Percentiles rank a stretch among this genome's conserved stretches.
Conservation (phyloP, 129 eudicot species). For the Chrysanthemum seticuspe region DNA sequence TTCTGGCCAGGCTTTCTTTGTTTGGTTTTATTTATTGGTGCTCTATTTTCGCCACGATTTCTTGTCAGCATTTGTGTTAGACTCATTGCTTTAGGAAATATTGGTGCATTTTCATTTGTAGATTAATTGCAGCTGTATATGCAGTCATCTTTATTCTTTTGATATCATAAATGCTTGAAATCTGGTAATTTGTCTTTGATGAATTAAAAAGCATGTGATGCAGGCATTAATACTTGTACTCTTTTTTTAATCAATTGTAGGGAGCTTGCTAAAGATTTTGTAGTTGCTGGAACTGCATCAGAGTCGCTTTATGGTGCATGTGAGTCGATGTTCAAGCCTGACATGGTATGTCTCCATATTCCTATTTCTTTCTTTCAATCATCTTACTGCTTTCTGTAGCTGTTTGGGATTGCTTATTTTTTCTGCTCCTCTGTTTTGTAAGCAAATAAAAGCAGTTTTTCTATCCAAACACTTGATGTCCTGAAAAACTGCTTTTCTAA, state of each 20-base stretch:
- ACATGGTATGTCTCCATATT: constrained; percentile 58
- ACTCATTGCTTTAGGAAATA: background rate
- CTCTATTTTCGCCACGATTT: no score
- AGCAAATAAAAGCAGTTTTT: no score
- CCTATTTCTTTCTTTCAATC: constrained; percentile 1
- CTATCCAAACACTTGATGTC: no score
- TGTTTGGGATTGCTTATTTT: background rate
- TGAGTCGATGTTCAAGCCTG: constrained; percentile 97
- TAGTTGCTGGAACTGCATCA: constrained; percentile 95
- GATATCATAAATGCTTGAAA: background rate
- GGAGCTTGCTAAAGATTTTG: constrained; percentile 98
- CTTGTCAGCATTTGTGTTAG: no score
- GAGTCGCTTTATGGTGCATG: constrained; percentile 99
- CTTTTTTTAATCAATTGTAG: constrained; percentile 33
- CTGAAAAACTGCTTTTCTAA: no score
- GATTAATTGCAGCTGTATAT: background rate
- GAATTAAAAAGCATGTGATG: background rate
- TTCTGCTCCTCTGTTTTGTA: no score
- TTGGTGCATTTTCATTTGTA: background rate
- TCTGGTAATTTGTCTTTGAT: constrained; percentile 1
- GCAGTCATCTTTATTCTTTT: background rate
- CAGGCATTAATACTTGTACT: background rate
- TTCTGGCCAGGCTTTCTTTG: no score
- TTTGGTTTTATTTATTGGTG: no score
- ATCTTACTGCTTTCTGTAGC: background rate